A percentile compares a stretch with the other conserved stretches of the same genome.
phyloP scores from a whole-genome alignment of 768 basidiomycete species.

The Termitomyces sp. region DNA sequence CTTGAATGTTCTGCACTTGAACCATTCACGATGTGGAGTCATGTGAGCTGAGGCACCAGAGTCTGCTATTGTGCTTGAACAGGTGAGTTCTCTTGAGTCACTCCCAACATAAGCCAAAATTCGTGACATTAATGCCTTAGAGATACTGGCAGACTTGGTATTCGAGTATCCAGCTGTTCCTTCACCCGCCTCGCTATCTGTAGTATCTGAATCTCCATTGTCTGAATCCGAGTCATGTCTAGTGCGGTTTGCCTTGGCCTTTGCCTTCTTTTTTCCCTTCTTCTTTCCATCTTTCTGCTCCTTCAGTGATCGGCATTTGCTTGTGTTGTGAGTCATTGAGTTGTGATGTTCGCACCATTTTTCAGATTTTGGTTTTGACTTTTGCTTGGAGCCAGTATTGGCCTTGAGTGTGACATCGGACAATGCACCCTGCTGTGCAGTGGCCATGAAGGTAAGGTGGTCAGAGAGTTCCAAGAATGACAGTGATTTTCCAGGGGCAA shows the following conservation, averaged over 20 bases:
- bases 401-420: background rate
- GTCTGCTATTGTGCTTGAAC: background rate
- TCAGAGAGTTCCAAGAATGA: background rate
- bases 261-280: background rate
- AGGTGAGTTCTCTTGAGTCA: background rate
- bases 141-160: background rate
- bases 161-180: background rate
- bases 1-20: background rate
- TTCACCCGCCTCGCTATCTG: too few species aligned
- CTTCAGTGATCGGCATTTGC: background rate
- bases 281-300: background rate
- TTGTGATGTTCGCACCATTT: background rate
- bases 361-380: background rate
- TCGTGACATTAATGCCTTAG: background rate
- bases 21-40: background rate
- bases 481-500: background rate
- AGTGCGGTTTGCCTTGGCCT: background rate
- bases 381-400: background rate
- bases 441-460: background rate
- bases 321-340: background rate
- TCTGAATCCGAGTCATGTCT: background rate
- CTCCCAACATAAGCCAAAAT: background rate
- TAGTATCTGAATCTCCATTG: background rate
- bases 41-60: background rate
- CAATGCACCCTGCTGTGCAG: background rate